Percentiles rank a stretch among this genome's conserved stretches.
phyloP scores from a whole-genome alignment of 2,329 filamentous ascomycete species.

The Dothideomycetes sp. region DNA sequence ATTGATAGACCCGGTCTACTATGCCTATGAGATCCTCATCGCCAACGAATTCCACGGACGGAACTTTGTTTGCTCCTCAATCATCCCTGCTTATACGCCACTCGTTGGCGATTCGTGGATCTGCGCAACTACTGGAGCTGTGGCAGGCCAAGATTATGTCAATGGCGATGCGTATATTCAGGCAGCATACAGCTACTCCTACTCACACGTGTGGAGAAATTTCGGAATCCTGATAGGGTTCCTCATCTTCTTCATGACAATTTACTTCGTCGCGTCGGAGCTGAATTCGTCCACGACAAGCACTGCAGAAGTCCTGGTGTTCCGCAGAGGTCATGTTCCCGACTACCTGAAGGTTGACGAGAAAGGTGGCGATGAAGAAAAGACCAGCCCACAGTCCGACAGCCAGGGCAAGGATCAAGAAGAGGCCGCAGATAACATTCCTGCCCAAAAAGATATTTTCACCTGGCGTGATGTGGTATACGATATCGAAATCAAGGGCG shows the following conservation, averaged over 20 bases:
- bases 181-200: conserved; percentile 26
- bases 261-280: conserved; percentile 55
- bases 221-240: conserved; percentile 58
- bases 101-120: conserved; percentile 22
- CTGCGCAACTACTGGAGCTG: conserved; percentile 27
- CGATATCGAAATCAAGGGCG: conserved; percentile 41
- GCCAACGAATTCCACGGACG: conserved; percentile 39
- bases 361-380: conserved; percentile 26
- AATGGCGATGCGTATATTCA: conserved; percentile 23
- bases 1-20: conserved; percentile 43
- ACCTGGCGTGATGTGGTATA: conserved; percentile 46
- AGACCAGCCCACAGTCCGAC: conserved; percentile 17
- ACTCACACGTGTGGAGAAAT: conserved; percentile 41
- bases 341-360: conserved; percentile 22
- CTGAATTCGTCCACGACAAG: conserved; percentile 52
- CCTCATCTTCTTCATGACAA: conserved; percentile 49
- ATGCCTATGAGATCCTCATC: conserved; percentile 52
- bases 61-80: conserved; percentile 21
- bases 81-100: conserved; percentile 26
- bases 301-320: conserved; percentile 60
- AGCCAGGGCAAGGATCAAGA: conserved; percentile 11
- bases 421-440: conserved; percentile 26
- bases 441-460: conserved; percentile 31
- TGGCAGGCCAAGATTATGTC: conserved; percentile 26
- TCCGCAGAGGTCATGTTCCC: conserved; percentile 34